Conservation (phyloP, 176 grass and related monocot genomes). For the Carex parvula region DNA sequence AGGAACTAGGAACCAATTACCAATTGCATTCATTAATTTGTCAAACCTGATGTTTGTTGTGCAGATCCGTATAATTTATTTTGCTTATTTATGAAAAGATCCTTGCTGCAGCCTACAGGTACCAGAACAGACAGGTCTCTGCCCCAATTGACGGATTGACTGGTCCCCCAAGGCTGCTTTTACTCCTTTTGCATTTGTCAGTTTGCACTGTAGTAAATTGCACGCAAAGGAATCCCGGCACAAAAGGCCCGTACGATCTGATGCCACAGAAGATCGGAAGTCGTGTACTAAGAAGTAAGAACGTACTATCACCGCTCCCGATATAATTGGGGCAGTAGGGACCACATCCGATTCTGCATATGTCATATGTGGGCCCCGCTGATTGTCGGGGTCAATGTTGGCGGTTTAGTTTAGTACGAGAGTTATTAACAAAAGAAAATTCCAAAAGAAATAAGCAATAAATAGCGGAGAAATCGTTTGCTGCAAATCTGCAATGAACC, state of each 20-base stretch:
- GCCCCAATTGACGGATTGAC: neutral
- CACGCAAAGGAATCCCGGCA: neutral
- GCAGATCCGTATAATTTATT: conserved; percentile 7
- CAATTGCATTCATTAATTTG: conserved; percentile 14
- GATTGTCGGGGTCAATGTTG: neutral
- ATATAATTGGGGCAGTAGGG: conserved; percentile 5
- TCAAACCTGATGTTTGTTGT: neutral
- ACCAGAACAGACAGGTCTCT: conserved; percentile 5
- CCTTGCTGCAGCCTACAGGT: neutral
- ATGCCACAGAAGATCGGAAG: neutral
- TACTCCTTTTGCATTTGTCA: conserved; percentile 2
- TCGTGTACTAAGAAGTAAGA: conserved; percentile 7
- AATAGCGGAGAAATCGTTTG: neutral
- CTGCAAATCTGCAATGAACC: neutral
- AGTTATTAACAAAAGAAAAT: neutral
- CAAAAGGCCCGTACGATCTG: neutral
- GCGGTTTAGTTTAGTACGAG: neutral
- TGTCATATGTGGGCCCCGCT: neutral
- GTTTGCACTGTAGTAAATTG: neutral
- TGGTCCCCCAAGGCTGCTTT: neutral
- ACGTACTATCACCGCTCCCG: conserved; percentile 18
- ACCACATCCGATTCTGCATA: neutral
- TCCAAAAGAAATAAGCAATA: neutral
- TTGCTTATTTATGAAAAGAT: conserved; percentile 10
- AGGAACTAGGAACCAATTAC: too few species aligned